Percentiles rank a stretch among this genome's conserved stretches.
phyloP scores from a whole-genome alignment of 108 stramenopile species.

The Nitzschia sp. region DNA sequence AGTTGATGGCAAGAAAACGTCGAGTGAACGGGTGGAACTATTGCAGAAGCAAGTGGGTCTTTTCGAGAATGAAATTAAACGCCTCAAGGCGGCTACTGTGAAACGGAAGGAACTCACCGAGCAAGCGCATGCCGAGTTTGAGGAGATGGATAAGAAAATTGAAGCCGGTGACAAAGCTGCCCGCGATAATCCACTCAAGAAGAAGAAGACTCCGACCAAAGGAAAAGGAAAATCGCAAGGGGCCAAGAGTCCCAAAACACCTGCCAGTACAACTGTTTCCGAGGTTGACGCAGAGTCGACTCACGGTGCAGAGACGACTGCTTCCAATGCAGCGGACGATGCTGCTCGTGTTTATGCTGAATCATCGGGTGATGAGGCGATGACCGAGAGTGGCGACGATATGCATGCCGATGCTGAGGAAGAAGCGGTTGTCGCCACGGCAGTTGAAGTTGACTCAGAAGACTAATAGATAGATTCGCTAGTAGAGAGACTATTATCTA shows the following conservation, averaged over 20 bases:
- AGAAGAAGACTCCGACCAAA: slow-evolving; percentile 14
- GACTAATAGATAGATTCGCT: background rate
- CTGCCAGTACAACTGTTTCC: background rate
- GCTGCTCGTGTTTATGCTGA: slow-evolving; percentile 4
- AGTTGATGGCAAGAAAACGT: slow-evolving; percentile 46
- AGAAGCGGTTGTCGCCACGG: background rate
- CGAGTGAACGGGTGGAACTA: slow-evolving; percentile 37
- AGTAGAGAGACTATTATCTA: background rate
- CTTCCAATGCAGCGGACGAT: background rate
- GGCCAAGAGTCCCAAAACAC: background rate
- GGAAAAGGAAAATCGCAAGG: background rate
- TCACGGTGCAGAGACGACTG: background rate
- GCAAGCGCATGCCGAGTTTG: slow-evolving; percentile 5
- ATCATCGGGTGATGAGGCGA: slow-evolving; percentile 11
- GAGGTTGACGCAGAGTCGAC: background rate
- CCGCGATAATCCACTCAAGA: slow-evolving; percentile 41
- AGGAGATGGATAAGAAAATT: slow-evolving; percentile 20
- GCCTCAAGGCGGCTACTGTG: slow-evolving; percentile 14
- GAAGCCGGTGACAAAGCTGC: slow-evolving; percentile 32
- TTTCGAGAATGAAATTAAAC: slow-evolving; percentile 39
- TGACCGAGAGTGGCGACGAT: background rate
- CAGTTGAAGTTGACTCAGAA: slow-evolving; percentile 2
- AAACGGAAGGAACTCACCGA: slow-evolving; percentile 28
- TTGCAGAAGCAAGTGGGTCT: slow-evolving; percentile 48
- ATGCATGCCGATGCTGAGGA: background rate